Evolutionary conservation across 345 rosid species (phyloP), one percentile per base, ranked within the genome.

Genomic region (Mallotus nudiflorus): DNA sequence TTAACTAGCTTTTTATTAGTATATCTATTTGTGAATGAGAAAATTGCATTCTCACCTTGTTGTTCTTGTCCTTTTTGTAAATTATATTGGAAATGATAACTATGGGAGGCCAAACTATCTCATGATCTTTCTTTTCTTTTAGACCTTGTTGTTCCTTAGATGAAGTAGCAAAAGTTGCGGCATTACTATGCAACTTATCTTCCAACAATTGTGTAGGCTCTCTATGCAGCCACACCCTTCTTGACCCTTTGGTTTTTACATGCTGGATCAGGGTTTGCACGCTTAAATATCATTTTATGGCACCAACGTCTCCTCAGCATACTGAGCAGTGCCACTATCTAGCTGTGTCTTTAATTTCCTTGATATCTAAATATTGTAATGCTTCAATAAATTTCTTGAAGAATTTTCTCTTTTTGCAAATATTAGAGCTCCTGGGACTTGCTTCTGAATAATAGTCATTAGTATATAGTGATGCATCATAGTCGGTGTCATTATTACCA

Each of bases 21-120:
- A 64, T 31, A 11, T 33, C 37, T 33, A 3, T 33, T 33, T 6
- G 4, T 4, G 39, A 37, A 35, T 6, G 49, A 13, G 27, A 51
- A 63, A 66, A 28, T 3, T 50, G 25, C n/a, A 57, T 29, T 28
- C 0, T 35, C 66, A 91, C 98, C 96, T 84, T 88, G 5, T 86
- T 89, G 62, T 86, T 84, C 18, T 83, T 97, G 65, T 88, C 91
- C 78, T 79, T 71, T 64, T 85, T 88, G 22, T 82, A 80, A 71
- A 64, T 66, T 33, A 97, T 88, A 70, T 93, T 91, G 91, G 82
- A 82, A 11, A 93, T 79, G 24, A 91, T 35, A 18, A 91, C 98
- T 95, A 91, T 88, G 1, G 98, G 98, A 39, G 97, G 97, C 97
- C 98, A 93, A 31, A 93, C 91, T 63, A 93, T 85, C 6, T 85